phyloP scores from a whole-genome alignment of 768 basidiomycete genomes.

The Leccinum sublutescens region DNA sequence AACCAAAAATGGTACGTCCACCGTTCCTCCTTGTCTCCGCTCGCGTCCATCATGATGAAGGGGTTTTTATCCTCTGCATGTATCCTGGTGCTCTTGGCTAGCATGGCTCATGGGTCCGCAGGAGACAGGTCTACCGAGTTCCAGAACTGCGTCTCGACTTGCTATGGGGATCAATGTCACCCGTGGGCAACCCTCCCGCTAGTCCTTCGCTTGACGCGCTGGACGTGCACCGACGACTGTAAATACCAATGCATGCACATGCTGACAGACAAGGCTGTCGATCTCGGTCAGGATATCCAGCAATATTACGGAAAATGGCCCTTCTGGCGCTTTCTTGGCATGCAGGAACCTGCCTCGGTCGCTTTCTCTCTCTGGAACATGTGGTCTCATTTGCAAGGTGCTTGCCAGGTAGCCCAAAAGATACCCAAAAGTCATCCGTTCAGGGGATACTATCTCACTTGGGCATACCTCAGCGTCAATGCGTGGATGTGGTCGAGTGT shows the following conservation, averaged over 20 bases:
- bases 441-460: conserved; percentile 61
- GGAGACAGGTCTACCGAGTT: conserved; percentile 37
- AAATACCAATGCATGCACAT: conserved; percentile 86
- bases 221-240: conserved; percentile 88
- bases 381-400: conserved; percentile 67
- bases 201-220: conserved; percentile 67
- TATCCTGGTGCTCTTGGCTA: conserved; percentile 15
- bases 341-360: conserved; percentile 94
- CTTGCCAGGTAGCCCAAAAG: conserved; percentile 41
- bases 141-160: conserved; percentile 37
- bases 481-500: conserved; percentile 92
- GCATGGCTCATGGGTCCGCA: conserved; percentile 21
- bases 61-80: conserved; percentile 8
- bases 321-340: conserved; percentile 82
- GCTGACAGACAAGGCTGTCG: conserved; percentile 58
- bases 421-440: conserved; percentile 64
- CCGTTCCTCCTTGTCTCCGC: neutral
- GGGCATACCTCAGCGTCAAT: conserved; percentile 74
- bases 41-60: conserved; percentile 16
- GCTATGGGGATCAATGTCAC: conserved; percentile 18
- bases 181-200: conserved; percentile 42
- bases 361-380: conserved; percentile 87
- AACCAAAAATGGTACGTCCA: neutral
- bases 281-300: conserved; percentile 44
- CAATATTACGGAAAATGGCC: conserved; percentile 99